Conservation (phyloP, 108 stramenopile genomes). For the Fragilaria radians region DNA sequence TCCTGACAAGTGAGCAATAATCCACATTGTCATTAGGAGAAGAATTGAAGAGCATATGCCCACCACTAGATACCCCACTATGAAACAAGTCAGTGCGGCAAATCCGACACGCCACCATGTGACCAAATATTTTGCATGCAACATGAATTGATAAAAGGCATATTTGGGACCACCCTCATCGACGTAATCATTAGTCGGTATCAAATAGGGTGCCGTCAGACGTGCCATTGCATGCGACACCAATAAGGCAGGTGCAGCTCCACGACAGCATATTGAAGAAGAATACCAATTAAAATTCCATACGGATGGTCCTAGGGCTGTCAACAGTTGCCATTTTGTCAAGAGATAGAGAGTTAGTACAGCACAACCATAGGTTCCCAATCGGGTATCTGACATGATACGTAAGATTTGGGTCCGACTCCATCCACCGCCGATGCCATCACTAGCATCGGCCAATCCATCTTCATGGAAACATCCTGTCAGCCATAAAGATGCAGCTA, state of each 20-base stretch:
- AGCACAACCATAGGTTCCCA: conserved; percentile 78
- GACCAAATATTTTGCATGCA: conserved; percentile 58
- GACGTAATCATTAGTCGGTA: conserved; percentile 54
- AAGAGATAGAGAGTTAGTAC: conserved; percentile 48
- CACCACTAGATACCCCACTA: conserved; percentile 26
- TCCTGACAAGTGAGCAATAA: conserved; percentile 31
- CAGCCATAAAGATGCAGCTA: conserved; percentile 25
- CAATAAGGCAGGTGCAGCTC: conserved; percentile 38
- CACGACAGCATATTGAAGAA: too few species aligned
- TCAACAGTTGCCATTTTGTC: conserved; percentile 50
- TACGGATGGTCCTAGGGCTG: conserved; percentile 21
- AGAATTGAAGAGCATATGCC: conserved; percentile 15
- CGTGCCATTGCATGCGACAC: conserved; percentile 60
- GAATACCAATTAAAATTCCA: conserved; percentile 29
- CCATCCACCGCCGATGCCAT: conserved; percentile 72
- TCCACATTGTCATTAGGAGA: conserved; percentile 25
- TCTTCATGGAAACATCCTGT: conserved; percentile 85
- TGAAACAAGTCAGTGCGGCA: conserved; percentile 20
- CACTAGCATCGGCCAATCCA: conserved; percentile 50
- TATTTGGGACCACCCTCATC: conserved; percentile 68
- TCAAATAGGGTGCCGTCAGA: conserved; percentile 49
- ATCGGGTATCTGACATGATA: conserved; percentile 77
- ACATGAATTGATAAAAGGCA: conserved; percentile 53
- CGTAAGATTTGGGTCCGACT: conserved; percentile 54
- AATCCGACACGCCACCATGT: conserved; percentile 44